Evolutionary conservation across 805 yeast genomes (phyloP), one percentile per base, ranked within the genome.

Genomic region (Candida yuanshanica): DNA sequence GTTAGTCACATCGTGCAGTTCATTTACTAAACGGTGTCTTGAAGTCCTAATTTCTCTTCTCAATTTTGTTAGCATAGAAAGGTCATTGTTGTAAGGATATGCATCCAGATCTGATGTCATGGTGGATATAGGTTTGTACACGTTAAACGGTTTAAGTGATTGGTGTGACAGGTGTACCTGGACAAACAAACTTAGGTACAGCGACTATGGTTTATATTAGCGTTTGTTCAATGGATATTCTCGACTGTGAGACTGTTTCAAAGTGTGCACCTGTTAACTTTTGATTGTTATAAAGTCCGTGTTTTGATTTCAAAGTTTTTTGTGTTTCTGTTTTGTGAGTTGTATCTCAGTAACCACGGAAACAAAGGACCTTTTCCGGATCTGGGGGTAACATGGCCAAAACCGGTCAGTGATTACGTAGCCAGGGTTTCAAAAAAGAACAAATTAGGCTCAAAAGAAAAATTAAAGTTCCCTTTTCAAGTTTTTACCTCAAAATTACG

Each of bases 61-160:
- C 18, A 27, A 14, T 14, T 44, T 49, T 5, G 56, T 48, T 18
- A 53, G 40, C 2, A 50, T 50, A 1, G 58, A 53, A 18, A 53
- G 37, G 17, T 51, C 53, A 4, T 46, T 39, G 23, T 52, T 52
- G 21, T 39, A 35, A 25, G 36, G 22, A 7, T 37, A 29, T 17
- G 35, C 34, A 10, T 23, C 36, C 14, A 16, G 33, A 14, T 27
- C 31, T 27, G 31, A 27, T 14, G 18, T 14, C 31, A 27, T 27
- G 31, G 16, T 27, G 31, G 16, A n/a, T n/a, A n/a, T n/a, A n/a
- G n/a, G n/a, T n/a, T n/a, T n/a, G n/a, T n/a, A n/a, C n/a, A n/a
- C n/a, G n/a, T n/a, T n/a, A n/a, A n/a, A n/a, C n/a, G n/a, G n/a
- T n/a, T n/a, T n/a, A n/a, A n/a, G n/a, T n/a, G n/a, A n/a, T 5